Percentiles rank a stretch among this genome's conserved stretches.
phyloP scores from a whole-genome alignment of 495 filamentous ascomycete genomes.

The Extremus antarcticus region DNA sequence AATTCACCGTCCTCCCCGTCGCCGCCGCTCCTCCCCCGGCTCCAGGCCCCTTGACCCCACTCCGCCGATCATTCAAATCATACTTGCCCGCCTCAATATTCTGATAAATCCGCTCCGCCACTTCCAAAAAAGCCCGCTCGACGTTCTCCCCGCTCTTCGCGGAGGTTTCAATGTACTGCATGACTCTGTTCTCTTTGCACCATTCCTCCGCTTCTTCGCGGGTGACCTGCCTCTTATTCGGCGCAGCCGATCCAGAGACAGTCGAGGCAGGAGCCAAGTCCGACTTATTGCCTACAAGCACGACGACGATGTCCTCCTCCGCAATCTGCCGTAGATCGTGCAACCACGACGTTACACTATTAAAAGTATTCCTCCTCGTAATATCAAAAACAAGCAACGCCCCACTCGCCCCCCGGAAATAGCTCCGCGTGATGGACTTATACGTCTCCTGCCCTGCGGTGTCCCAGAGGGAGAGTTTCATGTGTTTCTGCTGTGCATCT shows the following conservation, averaged over 20 bases:
- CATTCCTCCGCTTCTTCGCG: constrained; percentile 73
- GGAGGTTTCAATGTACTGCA: constrained; percentile 89
- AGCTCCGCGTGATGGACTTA: constrained; percentile 86
- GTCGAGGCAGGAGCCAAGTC: constrained; percentile 49
- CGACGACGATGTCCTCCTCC: constrained; percentile 84
- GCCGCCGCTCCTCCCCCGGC: constrained; percentile 34
- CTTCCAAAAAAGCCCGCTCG: constrained; percentile 82
- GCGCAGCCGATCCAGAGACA: constrained; percentile 18
- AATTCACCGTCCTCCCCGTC: constrained; percentile 42
- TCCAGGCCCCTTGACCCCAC: constrained; percentile 76
- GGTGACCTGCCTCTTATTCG: constrained; percentile 67
- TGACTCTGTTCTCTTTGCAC: constrained; percentile 69
- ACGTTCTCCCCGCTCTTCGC: constrained; percentile 91
- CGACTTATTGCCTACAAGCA: constrained; percentile 89
- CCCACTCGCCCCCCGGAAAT: constrained; percentile 88
- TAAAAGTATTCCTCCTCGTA: constrained; percentile 71
- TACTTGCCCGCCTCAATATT: constrained; percentile 91
- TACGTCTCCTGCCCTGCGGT: constrained; percentile 96
- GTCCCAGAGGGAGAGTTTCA: constrained; percentile 77
- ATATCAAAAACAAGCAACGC: constrained; percentile 95
- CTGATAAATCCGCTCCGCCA: constrained; percentile 85
- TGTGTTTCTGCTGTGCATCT: constrained; percentile 33
- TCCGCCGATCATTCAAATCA: constrained; percentile 85
- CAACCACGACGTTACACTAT: constrained; percentile 78
- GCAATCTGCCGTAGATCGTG: constrained; percentile 86